Percentiles rank a stretch among this genome's conserved stretches.
Evolutionary conservation across 2,329 filamentous ascomycete species (phyloP).

Genomic region (Penicillium italicum): DNA sequence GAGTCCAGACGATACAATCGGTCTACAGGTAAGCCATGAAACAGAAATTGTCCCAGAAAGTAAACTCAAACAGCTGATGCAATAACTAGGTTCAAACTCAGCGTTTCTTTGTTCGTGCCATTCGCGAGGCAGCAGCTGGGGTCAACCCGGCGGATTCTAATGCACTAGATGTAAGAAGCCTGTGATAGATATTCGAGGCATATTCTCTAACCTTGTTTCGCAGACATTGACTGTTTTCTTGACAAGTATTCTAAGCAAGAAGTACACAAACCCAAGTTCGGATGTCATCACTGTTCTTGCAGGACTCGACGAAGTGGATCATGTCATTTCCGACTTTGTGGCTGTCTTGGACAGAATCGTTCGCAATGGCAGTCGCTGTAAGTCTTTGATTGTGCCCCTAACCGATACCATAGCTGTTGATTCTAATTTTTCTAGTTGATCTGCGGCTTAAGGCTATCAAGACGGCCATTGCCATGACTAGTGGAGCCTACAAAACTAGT

Average conservation of each 20-base stretch:
- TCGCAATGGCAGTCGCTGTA: conserved; percentile 68
- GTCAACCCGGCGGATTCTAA: conserved; percentile 64
- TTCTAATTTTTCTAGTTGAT: conserved; percentile 53
- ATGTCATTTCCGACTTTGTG: conserved; percentile 84
- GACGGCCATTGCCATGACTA: conserved; percentile 76
- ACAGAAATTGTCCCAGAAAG: background rate
- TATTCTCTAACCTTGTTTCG: conserved; percentile 41
- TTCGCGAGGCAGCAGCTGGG: conserved; percentile 62
- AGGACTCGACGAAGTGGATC: conserved; percentile 83
- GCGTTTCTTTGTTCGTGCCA: conserved; percentile 71
- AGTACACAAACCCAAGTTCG: conserved; percentile 90
- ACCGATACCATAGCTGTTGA: background rate
- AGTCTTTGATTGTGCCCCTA: conserved; percentile 32
- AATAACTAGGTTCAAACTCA: conserved; percentile 59
- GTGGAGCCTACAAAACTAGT: conserved; percentile 93
- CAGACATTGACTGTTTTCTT: conserved; percentile 90
- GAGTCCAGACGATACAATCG: conserved; percentile 69
- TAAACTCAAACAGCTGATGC: conserved; percentile 14
- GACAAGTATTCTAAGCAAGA: conserved; percentile 75
- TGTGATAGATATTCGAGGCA: background rate
- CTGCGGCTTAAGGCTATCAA: conserved; percentile 75
- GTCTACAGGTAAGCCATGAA: conserved; percentile 57
- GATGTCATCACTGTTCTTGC: conserved; percentile 89
- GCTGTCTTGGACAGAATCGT: conserved; percentile 77
- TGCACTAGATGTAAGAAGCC: conserved; percentile 70